Percentiles rank a stretch among this genome's conserved stretches.
Evolutionary conservation across 805 yeast species (phyloP).

Genomic region (Saccharomyces jurei): DNA sequence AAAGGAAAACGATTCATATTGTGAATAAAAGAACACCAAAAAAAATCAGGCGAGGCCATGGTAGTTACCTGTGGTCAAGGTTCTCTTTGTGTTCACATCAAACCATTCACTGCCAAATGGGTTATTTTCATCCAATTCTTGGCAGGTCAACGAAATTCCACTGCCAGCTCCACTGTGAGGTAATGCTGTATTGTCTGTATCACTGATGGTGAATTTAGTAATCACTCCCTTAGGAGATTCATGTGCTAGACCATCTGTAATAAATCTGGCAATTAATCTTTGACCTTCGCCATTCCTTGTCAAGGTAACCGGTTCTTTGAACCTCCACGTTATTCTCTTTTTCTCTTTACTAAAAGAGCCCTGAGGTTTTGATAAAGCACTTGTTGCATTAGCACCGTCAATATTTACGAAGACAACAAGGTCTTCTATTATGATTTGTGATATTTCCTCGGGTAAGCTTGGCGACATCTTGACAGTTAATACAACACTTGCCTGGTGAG

Average conservation of each 20-base stretch:
- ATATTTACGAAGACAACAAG: slow-evolving; percentile 45
- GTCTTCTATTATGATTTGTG: slow-evolving; percentile 27
- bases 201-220: slow-evolving; percentile 48
- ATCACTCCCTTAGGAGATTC: slow-evolving; percentile 73
- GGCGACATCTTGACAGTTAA: slow-evolving; percentile 44
- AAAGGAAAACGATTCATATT: not conserved
- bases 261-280: slow-evolving; percentile 76
- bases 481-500: slow-evolving; percentile 77
- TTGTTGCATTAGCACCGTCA: slow-evolving; percentile 51
- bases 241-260: slow-evolving; percentile 62
- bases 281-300: slow-evolving; percentile 39
- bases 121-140: slow-evolving; percentile 32
- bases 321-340: slow-evolving; percentile 82
- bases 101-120: slow-evolving; percentile 35
- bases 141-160: slow-evolving; percentile 34
- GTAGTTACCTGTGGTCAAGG: slow-evolving; percentile 34
- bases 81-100: slow-evolving; percentile 27
- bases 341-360: slow-evolving; percentile 86
- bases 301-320: slow-evolving; percentile 37
- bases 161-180: slow-evolving; percentile 41
- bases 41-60: slow-evolving; percentile 16
- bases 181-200: slow-evolving; percentile 8
- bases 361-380: slow-evolving; percentile 84
- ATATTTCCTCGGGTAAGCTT: slow-evolving; percentile 31
- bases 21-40: not conserved